Evolutionary conservation across 73 alveolate genomes (phyloP), one percentile per base, ranked within the genome.

Genomic region (Stentor coeruleus): DNA sequence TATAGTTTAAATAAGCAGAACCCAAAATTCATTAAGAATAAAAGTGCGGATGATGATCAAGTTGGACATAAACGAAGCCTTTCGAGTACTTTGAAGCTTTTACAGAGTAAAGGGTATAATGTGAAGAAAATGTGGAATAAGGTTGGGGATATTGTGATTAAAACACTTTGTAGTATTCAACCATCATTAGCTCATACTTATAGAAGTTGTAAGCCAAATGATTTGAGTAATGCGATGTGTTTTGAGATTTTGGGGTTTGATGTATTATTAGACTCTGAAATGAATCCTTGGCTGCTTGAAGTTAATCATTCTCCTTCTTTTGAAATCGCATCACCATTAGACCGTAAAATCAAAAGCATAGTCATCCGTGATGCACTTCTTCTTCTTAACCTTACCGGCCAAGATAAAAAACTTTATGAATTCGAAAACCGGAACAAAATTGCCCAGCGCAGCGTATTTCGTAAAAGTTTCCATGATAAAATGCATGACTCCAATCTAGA

Each of bases 281-380:
- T 83, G 38, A 83, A 73, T 1, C 98, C 98, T 0, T 89, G 85
- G 82, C 82, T 93, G 3, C 76, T 93, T 39, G 98, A 93, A 84
- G 95, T 91, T 3, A 93, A 93, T 82, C 97, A 91, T 66, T 90
- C 97, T 41, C 98, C 98, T n/a, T 76, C 92, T 26, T 93, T 93
- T 77, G 82, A 86, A 41, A 92, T 92, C 2, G 96, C 87, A 20
- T 80, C 91, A 3, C 85, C 85, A 3, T 74, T 89, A 3, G 98
- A 92, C n/a, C n/a, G 20, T 15, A n/a, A 55, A 55, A n/a, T 55
- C 15, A 55, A 55, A 55, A 15, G 15, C n/a, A 15, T n/a, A 15
- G 26, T 55, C n/a, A 55, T 55, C n/a, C 15, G 20, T 15, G 72
- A 55, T 55, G 72, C 72, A n/a, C n/a, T n/a, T n/a, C n/a, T n/a